Percentiles rank a stretch among this genome's conserved stretches.
Evolutionary conservation across 768 basidiomycete species (phyloP).

Genomic region (Agaricus sinodeliciosus): DNA sequence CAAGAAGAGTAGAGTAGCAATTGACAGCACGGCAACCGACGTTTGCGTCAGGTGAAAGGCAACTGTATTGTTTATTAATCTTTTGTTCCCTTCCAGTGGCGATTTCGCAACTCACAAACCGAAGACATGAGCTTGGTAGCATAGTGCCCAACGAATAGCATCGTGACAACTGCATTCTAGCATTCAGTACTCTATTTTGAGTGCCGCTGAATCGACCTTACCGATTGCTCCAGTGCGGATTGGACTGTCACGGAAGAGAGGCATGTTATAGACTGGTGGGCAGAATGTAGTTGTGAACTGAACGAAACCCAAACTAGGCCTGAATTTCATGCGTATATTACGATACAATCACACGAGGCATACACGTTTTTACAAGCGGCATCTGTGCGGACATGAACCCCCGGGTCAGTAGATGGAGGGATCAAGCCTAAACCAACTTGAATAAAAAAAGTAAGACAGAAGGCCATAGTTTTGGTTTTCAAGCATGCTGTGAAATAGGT

Average conservation of each 20-base stretch:
- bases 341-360: constrained; percentile 5
- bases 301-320: not conserved
- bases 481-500: not conserved
- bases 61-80: constrained; percentile 28
- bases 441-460: no score
- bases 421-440: no score
- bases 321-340: not conserved
- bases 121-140: constrained; percentile 44
- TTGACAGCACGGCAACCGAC: constrained; percentile 63
- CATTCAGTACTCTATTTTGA: not conserved
- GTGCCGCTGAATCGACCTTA: constrained; percentile 13
- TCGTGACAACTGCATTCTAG: constrained; percentile 33
- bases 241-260: constrained; percentile 43
- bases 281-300: constrained; percentile 4
- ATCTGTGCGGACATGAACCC: no score
- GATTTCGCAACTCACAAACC: constrained; percentile 27
- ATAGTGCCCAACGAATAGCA: constrained; percentile 42
- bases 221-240: constrained; percentile 38
- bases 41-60: constrained; percentile 66
- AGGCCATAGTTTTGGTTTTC: not conserved
- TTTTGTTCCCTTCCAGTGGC: not conserved
- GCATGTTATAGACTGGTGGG: constrained; percentile 24
- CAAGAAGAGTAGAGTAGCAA: constrained; percentile 61
- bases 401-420: no score
- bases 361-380: constrained; percentile 9